Base-by-base conservation (phyloP, 306 rosid species). In the Albizia julibrissin region DNA sequence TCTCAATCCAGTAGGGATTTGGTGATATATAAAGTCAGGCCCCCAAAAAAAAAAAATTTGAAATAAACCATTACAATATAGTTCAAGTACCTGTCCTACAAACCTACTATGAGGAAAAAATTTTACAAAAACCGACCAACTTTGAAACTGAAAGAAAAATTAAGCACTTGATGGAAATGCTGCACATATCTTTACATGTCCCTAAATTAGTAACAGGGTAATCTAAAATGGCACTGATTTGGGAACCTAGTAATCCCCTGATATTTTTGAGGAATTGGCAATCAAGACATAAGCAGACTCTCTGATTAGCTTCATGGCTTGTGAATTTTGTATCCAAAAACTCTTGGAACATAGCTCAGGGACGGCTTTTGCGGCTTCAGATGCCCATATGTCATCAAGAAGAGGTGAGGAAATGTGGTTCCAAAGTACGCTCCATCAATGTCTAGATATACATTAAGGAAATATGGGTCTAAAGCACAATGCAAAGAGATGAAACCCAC, bases 371-470 rank as follows among this genome's bases (percentile, higher is more conserved):
- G 97, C 21, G 98, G 94, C 91, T 87, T 93, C 77, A 91, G 86
- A 85, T 91, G 88, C 76, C 94, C 98, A 19, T 91, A 91, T 14
- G 96, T 84, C 97, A 93, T 91, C 88, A 91, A 84, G 84, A 91
- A 91, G 52, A 93, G 85, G 88, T 91, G 95, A 1, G 97, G 96
- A 70, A 90, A 93, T 43, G 97, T 93, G 39, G 94, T 87, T 81
- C 97, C 97, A 26, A 93, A 93, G 89, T 93, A 93, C 1, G 96
- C 97, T 86, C 97, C 97, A 81, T 93, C 97, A 59, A 89, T 93
- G 75, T 91, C 97, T 93, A 83, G 61, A 79, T 33, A 52, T 72
- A 56, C 26, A 43, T 87, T 67, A 81, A 91, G 88, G 89, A 79
- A 81, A 79, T 52, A 80, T 44, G 46, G 13, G 58, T 54, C 76